Percentiles rank a stretch among this genome's conserved stretches.
Evolutionary conservation across 495 filamentous ascomycete species (phyloP).

Genomic region (Penicillium argentinense): DNA sequence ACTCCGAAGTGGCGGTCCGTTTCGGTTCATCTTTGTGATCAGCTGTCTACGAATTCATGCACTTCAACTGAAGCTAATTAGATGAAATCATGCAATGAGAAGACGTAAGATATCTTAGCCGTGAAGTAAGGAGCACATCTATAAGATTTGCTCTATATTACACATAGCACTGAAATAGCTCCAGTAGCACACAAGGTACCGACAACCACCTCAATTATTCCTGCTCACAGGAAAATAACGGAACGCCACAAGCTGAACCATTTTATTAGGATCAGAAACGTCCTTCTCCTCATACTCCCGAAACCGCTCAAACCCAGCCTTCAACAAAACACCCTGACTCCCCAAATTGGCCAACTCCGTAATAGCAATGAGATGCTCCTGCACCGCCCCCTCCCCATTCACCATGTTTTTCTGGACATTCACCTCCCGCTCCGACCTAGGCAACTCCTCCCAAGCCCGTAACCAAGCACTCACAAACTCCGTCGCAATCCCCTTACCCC

Average conservation of each 20-base stretch:
- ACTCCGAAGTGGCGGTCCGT: slow-evolving; percentile 5
- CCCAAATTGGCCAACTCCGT: slow-evolving; percentile 28
- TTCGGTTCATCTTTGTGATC: slow-evolving; percentile 5
- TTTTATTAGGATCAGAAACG: slow-evolving; percentile 10
- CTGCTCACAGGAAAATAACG: slow-evolving; percentile 5
- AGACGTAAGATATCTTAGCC: too few species aligned
- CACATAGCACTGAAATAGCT: too few species aligned
- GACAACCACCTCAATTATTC: background rate
- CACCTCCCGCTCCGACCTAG: slow-evolving; percentile 32
- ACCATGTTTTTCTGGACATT: slow-evolving; percentile 17
- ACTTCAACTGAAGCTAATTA: background rate
- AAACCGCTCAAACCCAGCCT: slow-evolving; percentile 38
- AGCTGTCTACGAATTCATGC: background rate
- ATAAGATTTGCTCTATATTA: too few species aligned
- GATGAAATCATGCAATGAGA: too few species aligned
- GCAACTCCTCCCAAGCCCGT: slow-evolving; percentile 35
- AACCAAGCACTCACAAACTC: slow-evolving; percentile 46
- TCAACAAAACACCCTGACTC: slow-evolving; percentile 39
- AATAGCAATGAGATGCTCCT: slow-evolving; percentile 36
- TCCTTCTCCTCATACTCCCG: slow-evolving; percentile 15
- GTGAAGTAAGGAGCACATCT: too few species aligned
- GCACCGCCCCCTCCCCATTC: slow-evolving; percentile 11
- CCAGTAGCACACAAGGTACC: background rate
- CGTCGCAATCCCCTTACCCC: slow-evolving; percentile 46
- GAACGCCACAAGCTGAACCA: slow-evolving; percentile 10